A percentile compares a stretch with the other conserved stretches of the same genome.
Conservation (phyloP, 2,329 filamentous ascomycete genomes). For the Myriosclerotinia duriaeana region DNA sequence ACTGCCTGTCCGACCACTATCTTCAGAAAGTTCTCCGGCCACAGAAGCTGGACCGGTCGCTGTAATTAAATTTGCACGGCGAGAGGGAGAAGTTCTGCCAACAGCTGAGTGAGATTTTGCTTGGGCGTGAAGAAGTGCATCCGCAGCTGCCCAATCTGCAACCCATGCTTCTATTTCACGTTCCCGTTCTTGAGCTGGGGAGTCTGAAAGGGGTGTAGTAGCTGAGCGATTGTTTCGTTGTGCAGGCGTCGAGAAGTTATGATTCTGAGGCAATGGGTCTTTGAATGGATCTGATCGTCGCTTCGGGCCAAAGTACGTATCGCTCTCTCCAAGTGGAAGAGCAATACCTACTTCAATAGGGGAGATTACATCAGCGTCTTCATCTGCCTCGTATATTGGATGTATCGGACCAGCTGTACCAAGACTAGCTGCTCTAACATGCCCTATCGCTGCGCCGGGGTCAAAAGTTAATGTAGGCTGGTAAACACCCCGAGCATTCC, state of each 20-base stretch:
- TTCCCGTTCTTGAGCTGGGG: conserved; percentile 36
- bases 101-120: conserved; percentile 34
- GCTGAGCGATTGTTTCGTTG: conserved; percentile 24
- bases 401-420: conserved; percentile 56
- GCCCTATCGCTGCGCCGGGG: conserved; percentile 32
- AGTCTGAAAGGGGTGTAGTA: conserved; percentile 33
- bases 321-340: conserved; percentile 24
- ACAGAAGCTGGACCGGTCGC: conserved; percentile 33
- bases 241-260: conserved; percentile 22
- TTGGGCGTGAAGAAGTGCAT: conserved; percentile 38
- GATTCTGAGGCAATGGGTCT: conserved; percentile 29
- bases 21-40: conserved; percentile 32
- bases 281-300: conserved; percentile 38
- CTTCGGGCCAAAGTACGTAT: conserved; percentile 23
- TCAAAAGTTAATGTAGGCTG: conserved; percentile 48
- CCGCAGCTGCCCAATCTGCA: conserved; percentile 42
- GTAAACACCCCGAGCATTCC: conserved; percentile 41
- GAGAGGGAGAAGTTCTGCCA: conserved; percentile 39
- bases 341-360: conserved; percentile 32
- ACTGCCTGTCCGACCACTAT: conserved; percentile 39
- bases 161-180: conserved; percentile 42
- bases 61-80: conserved; percentile 36
- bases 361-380: conserved; percentile 40
- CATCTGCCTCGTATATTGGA: conserved; percentile 63
- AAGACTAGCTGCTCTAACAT: conserved; percentile 47